These are phyloP conservation scores for Wickerhamomyces chambardii DNA, from an alignment of 805 yeast species.

Conservation along the genomic window DNA sequence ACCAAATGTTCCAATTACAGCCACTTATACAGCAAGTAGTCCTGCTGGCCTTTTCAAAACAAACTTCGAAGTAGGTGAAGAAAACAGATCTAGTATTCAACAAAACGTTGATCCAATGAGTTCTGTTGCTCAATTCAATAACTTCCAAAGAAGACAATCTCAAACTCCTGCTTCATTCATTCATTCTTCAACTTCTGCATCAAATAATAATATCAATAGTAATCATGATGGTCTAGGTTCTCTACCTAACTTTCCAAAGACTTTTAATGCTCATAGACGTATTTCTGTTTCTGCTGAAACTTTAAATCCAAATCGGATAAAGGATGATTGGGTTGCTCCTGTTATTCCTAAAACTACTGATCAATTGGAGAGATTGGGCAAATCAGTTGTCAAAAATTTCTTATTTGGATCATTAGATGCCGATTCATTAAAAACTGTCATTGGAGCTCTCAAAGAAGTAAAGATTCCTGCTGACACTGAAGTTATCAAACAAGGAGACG, in stretches of 20 bases:
- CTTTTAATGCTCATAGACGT: constrained; percentile 75
- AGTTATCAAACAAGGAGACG: constrained; percentile 86
- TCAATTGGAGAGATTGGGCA: constrained; percentile 61
- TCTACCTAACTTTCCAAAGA: constrained; percentile 43
- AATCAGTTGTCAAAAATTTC: constrained; percentile 72
- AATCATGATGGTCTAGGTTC: too few species aligned
- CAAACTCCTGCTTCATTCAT: constrained; percentile 1
- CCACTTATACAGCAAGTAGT: constrained; percentile 13
- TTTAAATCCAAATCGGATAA: constrained; percentile 62
- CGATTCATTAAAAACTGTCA: constrained; percentile 66
- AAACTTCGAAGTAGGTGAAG: constrained; percentile 16
- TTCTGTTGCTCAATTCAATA: background rate
- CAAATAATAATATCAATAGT: constrained; percentile 11
- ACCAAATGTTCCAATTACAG: constrained; percentile 1
- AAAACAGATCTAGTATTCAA: constrained; percentile 6
- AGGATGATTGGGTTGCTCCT: constrained; percentile 65
- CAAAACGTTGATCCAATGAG: constrained; percentile 14
- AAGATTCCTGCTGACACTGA: constrained; percentile 46
- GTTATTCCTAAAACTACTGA: constrained; percentile 50
- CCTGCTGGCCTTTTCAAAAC: constrained; percentile 12
- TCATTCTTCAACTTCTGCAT: background rate
- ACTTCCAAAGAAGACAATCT: constrained; percentile 2
- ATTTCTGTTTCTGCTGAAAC: constrained; percentile 90
- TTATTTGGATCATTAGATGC: constrained; percentile 77
- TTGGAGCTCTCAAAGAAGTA: constrained; percentile 78